phyloP scores from a whole-genome alignment of 169 alveolate species.

The Eimeria sp. region DNA sequence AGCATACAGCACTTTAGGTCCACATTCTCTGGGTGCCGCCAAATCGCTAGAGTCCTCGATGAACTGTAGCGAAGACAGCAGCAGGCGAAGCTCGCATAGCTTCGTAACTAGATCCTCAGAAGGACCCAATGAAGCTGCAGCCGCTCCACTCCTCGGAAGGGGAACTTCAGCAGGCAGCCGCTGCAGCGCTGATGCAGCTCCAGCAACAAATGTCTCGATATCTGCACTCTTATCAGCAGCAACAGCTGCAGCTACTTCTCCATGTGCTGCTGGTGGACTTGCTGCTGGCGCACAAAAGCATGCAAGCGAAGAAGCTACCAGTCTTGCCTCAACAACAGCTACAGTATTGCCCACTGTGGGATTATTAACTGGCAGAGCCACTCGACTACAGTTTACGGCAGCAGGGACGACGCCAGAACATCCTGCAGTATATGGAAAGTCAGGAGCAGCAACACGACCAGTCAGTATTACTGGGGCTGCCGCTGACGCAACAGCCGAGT shows the following conservation, averaged over 20 bases:
- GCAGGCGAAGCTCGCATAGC: not conserved
- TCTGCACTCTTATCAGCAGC: not conserved
- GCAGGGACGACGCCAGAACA: not conserved
- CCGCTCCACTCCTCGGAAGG: not conserved
- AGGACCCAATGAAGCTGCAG: not conserved
- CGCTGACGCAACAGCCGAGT: slow-evolving; percentile 44
- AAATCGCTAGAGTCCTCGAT: not conserved
- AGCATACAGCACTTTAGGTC: not conserved
- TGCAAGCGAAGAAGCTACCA: not conserved
- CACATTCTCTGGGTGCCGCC: not conserved
- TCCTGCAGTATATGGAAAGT: not conserved
- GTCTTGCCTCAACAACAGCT: not conserved
- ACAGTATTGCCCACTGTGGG: not conserved
- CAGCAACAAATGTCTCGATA: not conserved
- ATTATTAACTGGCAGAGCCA: not conserved
- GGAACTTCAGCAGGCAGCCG: slow-evolving; percentile 15
- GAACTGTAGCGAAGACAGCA: not conserved
- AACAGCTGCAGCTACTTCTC: not conserved
- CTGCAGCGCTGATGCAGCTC: slow-evolving; percentile 3
- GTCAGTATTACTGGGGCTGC: not conserved
- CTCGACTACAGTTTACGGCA: not conserved
- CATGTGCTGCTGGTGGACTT: not conserved
- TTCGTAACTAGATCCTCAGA: not conserved
- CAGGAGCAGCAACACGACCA: not conserved
- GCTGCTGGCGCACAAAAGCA: not conserved